phyloP scores from a whole-genome alignment of 139 green algal genomes.

The Coelastrella sp. region DNA sequence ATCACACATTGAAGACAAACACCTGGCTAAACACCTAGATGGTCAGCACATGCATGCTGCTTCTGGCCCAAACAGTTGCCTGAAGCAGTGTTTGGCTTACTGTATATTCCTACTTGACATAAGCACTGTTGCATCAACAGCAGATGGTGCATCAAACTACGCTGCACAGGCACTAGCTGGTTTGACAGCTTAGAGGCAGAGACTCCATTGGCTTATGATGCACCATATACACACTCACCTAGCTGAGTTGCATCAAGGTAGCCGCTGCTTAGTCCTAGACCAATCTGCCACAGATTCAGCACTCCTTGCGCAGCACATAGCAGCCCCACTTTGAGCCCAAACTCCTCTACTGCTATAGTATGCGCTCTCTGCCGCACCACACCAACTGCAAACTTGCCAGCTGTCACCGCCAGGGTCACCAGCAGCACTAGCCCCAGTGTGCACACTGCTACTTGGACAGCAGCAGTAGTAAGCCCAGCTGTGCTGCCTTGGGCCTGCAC shows the following conservation, averaged over 20 bases:
- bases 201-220: no score
- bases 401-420: conserved; percentile 7
- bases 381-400: background rate
- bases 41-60: no score
- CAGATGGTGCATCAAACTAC: no score
- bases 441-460: background rate
- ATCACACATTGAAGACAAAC: no score
- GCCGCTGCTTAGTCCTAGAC: background rate
- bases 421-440: background rate
- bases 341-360: background rate
- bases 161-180: no score
- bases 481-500: background rate
- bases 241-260: background rate
- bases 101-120: no score
- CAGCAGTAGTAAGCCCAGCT: background rate
- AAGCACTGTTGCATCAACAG: no score
- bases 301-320: background rate
- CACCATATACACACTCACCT: no score
- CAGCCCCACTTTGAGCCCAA: conserved; percentile 13
- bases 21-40: no score
- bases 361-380: background rate
- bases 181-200: no score
- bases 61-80: no score
- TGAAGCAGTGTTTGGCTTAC: no score
- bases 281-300: conserved; percentile 20